Base-by-base conservation (phyloP, 306 rosid species). In the Cyamopsis tetragonoloba region DNA sequence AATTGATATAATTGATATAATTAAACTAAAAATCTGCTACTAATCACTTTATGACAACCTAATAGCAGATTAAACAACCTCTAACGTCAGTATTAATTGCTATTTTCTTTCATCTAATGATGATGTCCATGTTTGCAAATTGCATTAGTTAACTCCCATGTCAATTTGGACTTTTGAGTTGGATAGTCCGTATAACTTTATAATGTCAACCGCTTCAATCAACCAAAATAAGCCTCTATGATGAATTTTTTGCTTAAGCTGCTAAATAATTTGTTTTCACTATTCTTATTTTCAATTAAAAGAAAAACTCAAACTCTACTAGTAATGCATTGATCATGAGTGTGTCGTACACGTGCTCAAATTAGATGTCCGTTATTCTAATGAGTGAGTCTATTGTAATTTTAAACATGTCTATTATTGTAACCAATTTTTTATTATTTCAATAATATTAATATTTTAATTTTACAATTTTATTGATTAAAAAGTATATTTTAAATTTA, bases 111-210 rank as follows among this genome's bases (percentile, higher is more conserved):
- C 10, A 66, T n/a, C 43, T 11, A 38, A 26, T 55, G 54, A 68
- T 68, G 74, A 54, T 68, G 74, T 56, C 20, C 43, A 68, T n/a
- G n/a, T n/a, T n/a, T n/a, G n/a, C n/a, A 51, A 37, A 38, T 38
- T 39, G 72, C 51, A 51, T 35, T 50, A 53, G 53, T 11, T 53
- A 38, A 51, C 2, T 2, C 17, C 50, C 4, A 49, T 22, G 17
- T 22, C 62, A 35, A 66, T 50, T 49, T 38, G 19, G 63, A 30
- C 70, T 66, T 63, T 64, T 32, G 48, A 48, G 47, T 66, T 2
- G 34, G 46, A 32, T 48, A 20, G 48, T 50, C 22, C 48, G 14
- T 20, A 20, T 3, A 48, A 47, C 23, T 47, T 34, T 2, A 26
- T 7, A 19, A 12, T 31, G 11, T 18, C 59, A 18, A 15, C 41